Percentiles rank a stretch among this genome's conserved stretches.
Evolutionary conservation across 306 rosid genomes (phyloP).

Genomic region (Morella rubra): DNA sequence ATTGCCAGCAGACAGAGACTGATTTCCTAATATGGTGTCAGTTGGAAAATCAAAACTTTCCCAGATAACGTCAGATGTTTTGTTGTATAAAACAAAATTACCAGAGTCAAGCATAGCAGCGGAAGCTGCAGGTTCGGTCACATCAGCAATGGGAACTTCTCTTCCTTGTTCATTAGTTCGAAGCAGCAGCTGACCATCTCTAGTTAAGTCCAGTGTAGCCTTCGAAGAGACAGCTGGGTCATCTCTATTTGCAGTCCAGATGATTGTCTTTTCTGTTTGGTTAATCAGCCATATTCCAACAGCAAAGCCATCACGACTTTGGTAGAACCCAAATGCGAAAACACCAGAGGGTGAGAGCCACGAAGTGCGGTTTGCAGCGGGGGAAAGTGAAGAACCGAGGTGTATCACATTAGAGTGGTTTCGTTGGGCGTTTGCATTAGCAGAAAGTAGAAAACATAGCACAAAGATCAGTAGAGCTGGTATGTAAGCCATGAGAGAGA

Average conservation of each 20-base stretch:
- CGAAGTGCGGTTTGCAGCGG: not conserved
- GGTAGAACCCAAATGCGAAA: not conserved
- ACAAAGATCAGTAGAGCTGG: not conserved
- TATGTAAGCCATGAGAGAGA: not conserved
- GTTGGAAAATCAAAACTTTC: not conserved
- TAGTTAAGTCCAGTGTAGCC: not conserved
- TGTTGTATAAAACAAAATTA: constrained; percentile 1
- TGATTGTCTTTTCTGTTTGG: not conserved
- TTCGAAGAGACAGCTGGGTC: not conserved
- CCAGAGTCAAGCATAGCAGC: not conserved
- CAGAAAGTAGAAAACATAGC: not conserved
- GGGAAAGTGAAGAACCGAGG: not conserved
- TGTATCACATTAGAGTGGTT: not conserved
- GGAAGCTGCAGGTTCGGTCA: not conserved
- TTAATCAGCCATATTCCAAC: not conserved
- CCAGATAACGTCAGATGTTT: not conserved
- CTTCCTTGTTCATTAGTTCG: no score
- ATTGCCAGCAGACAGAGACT: not conserved
- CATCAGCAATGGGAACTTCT: not conserved
- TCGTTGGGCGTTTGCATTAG: not conserved
- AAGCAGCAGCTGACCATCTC: not conserved
- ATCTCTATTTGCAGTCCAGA: not conserved
- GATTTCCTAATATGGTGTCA: constrained; percentile 13
- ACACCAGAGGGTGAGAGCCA: not conserved
- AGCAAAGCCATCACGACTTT: not conserved